A percentile compares a stretch with the other conserved stretches of the same genome.
Evolutionary conservation across 306 rosid species (phyloP).

Genomic region (Lablab purpureus): DNA sequence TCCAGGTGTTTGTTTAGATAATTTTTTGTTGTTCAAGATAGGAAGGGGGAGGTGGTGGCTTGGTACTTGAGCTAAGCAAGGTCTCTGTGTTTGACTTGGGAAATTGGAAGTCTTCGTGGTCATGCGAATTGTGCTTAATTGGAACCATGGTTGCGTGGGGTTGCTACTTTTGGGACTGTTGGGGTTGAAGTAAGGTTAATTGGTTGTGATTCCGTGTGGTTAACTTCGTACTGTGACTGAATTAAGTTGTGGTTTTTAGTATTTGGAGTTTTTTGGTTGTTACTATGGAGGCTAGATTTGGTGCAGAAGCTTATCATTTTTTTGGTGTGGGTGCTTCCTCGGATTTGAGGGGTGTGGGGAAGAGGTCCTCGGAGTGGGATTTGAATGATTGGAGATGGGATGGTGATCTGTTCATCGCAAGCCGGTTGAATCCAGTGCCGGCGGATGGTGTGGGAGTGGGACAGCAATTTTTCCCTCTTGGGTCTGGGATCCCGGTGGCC

Average conservation of each 20-base stretch:
- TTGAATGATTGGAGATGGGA: conserved; percentile 87
- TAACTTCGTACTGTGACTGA: conserved; percentile 38
- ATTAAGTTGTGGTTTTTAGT: conserved; percentile 8
- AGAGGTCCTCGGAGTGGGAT: conserved; percentile 80
- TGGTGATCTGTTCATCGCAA: conserved; percentile 82
- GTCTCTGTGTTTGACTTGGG: conserved; percentile 41
- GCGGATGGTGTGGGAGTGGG: conserved; percentile 56
- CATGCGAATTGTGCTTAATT: conserved; percentile 62
- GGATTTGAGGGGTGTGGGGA: conserved; percentile 42
- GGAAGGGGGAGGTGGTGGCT: conserved; percentile 18
- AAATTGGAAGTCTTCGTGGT: conserved; percentile 39
- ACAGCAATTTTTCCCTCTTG: conserved; percentile 68
- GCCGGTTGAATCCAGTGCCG: conserved; percentile 59
- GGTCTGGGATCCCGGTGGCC: conserved; percentile 54
- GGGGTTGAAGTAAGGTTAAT: conserved; percentile 54
- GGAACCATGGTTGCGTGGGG: conserved; percentile 60
- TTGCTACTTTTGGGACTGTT: conserved; percentile 61
- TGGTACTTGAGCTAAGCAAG: conserved; percentile 34
- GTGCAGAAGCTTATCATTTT: conserved; percentile 56
- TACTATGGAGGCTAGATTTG: conserved; percentile 77
- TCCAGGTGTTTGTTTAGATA: neutral
- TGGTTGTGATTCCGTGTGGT: conserved; percentile 36
- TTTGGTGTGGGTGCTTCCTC: conserved; percentile 44
- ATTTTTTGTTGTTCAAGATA: neutral
- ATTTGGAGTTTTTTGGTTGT: conserved; percentile 17